phyloP scores from a whole-genome alignment of 139 green algal species.

The Pseudopediastrum boryanum region DNA sequence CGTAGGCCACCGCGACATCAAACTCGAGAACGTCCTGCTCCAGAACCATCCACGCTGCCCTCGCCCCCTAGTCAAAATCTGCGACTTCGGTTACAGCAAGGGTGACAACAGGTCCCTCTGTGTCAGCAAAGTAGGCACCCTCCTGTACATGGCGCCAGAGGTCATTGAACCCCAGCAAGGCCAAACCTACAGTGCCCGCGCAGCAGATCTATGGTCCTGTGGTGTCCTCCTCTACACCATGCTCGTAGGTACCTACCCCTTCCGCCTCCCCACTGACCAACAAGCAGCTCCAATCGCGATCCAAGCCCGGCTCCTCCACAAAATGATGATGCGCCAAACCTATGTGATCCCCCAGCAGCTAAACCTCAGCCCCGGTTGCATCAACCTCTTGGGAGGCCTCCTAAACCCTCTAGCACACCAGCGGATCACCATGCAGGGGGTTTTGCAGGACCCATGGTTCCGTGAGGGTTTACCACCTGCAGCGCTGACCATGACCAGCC shows the following conservation, averaged over 20 bases:
- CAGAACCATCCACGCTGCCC: conserved; percentile 75
- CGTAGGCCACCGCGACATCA: conserved; percentile 91
- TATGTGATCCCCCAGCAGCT: too few relatives aligned
- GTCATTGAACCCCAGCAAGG: conserved; percentile 71
- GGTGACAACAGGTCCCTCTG: conserved; percentile 74
- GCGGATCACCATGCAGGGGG: too few relatives aligned
- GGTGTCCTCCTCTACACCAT: conserved; percentile 83
- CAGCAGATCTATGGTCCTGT: conserved; percentile 80
- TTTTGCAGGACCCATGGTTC: too few relatives aligned
- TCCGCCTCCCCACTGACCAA: conserved; percentile 1
- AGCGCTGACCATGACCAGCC: too few relatives aligned
- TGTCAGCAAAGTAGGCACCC: conserved; percentile 76
- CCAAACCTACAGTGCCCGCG: conserved; percentile 32
- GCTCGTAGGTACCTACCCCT: conserved; percentile 43
- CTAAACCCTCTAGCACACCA: too few relatives aligned
- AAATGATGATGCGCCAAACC: too few relatives aligned
- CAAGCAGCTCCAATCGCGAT: too few relatives aligned
- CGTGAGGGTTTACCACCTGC: too few relatives aligned
- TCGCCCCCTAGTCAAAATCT: conserved; percentile 92
- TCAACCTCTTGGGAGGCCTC: too few relatives aligned
- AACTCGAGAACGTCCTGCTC: conserved; percentile 97
- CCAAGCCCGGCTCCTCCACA: too few relatives aligned
- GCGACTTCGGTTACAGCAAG: conserved; percentile 90
- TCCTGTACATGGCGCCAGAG: conserved; percentile 95
- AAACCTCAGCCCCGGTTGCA: too few relatives aligned